Percentiles rank a stretch among this genome's conserved stretches.
Evolutionary conservation across 441 rosid species (phyloP).

Genomic region (Isatis lusitanica): DNA sequence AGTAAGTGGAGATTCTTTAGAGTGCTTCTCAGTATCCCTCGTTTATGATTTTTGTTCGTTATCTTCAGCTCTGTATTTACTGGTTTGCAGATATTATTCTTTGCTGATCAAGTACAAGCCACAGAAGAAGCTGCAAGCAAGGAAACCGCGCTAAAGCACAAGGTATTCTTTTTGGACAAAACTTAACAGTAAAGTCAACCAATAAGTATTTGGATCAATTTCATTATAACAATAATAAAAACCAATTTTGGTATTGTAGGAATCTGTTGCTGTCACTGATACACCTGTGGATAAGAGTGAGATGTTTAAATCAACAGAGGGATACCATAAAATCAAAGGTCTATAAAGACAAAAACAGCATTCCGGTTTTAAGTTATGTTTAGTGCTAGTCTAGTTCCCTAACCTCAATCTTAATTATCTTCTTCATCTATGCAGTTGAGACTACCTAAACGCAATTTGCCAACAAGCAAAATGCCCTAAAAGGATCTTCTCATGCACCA

Average conservation of each 20-base stretch:
- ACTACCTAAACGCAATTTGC: slow-evolving; percentile 48
- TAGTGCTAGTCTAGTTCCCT: too few species aligned
- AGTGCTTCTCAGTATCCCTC: neutral
- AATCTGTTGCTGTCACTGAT: too few species aligned
- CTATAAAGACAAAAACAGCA: too few species aligned
- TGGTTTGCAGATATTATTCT: slow-evolving; percentile 63
- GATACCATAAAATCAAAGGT: too few species aligned
- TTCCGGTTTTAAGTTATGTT: too few species aligned
- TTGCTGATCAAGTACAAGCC: slow-evolving; percentile 50
- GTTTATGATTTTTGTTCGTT: neutral
- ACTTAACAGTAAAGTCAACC: too few species aligned
- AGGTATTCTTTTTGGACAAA: neutral
- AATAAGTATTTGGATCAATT: too few species aligned
- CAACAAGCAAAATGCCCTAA: slow-evolving; percentile 21
- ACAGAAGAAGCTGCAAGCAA: slow-evolving; percentile 36
- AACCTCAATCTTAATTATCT: neutral
- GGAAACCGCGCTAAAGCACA: slow-evolving; percentile 10
- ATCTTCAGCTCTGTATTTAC: neutral
- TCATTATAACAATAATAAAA: too few species aligned
- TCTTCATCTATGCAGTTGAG: slow-evolving; percentile 46
- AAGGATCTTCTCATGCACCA: neutral
- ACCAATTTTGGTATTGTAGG: too few species aligned
- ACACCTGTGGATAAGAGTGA: too few species aligned
- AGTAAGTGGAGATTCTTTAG: slow-evolving; percentile 39
- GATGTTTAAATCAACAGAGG: too few species aligned